phyloP scores from a whole-genome alignment of 2,329 filamentous ascomycete genomes.

The Sclerotinia sclerotiorum region DNA sequence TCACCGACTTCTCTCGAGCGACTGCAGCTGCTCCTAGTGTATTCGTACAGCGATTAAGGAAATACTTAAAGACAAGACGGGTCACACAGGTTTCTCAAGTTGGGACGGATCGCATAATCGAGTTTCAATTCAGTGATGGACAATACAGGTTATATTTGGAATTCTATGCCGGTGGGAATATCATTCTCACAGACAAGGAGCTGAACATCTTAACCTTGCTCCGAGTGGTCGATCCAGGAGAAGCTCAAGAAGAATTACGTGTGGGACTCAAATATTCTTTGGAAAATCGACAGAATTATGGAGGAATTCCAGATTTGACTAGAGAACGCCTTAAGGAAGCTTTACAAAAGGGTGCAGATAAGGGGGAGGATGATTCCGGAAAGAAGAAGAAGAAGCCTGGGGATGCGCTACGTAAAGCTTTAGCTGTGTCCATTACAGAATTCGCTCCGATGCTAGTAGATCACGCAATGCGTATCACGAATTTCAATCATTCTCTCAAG shows the following conservation, averaged over 20 bases:
- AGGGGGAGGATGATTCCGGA: constrained; percentile 54
- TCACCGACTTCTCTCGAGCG: constrained; percentile 86
- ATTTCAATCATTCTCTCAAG: constrained; percentile 67
- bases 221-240: constrained; percentile 75
- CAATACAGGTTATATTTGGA: constrained; percentile 85
- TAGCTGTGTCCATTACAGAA: constrained; percentile 84
- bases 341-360: constrained; percentile 64
- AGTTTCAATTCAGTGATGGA: constrained; percentile 90
- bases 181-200: constrained; percentile 85
- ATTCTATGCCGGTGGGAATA: constrained; percentile 94
- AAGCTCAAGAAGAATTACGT: constrained; percentile 79
- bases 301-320: constrained; percentile 72
- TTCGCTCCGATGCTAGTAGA: constrained; percentile 85
- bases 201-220: constrained; percentile 79
- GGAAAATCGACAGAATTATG: constrained; percentile 80
- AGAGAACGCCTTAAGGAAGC: constrained; percentile 69
- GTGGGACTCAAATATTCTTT: constrained; percentile 77
- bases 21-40: constrained; percentile 80
- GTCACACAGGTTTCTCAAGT: constrained; percentile 81
- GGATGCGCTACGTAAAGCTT: constrained; percentile 73
- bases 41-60: constrained; percentile 83
- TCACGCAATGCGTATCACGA: constrained; percentile 70
- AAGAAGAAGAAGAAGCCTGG: constrained; percentile 71
- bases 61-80: constrained; percentile 81
- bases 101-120: constrained; percentile 89